Evolutionary conservation across 139 green algal genomes (phyloP).

Genomic region (Chlamydomonas schloesseri): DNA sequence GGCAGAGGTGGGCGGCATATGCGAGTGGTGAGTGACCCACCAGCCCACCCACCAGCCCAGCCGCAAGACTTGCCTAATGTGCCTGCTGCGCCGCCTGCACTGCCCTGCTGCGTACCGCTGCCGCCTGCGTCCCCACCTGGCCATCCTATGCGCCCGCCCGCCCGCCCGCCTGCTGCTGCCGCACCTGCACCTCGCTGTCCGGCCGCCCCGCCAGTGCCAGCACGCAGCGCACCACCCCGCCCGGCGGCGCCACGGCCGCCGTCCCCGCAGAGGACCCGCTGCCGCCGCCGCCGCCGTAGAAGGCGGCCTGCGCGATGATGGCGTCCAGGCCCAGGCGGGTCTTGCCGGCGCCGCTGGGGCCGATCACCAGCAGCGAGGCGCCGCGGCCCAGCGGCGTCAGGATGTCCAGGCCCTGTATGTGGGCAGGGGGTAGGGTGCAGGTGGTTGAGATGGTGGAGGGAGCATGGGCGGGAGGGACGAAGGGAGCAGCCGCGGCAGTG

Average conservation of each 20-base stretch:
- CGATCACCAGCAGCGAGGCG: constrained; percentile 80
- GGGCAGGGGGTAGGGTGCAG: background rate
- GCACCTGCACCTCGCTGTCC: constrained; percentile 52
- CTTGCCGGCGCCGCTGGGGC: constrained; percentile 71
- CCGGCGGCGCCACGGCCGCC: background rate
- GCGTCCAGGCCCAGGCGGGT: constrained; percentile 75
- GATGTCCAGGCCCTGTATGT: constrained; percentile 78
- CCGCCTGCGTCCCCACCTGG: too few species aligned
- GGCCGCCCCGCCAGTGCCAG: constrained; percentile 42
- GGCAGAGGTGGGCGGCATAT: too few species aligned
- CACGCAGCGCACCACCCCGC: constrained; percentile 32
- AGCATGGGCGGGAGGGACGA: background rate
- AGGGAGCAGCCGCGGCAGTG: too few species aligned
- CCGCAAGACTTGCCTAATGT: too few species aligned
- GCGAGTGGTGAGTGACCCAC: too few species aligned
- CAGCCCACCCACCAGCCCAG: too few species aligned
- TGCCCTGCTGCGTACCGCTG: too few species aligned
- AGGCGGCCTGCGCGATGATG: background rate
- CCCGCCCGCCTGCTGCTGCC: too few species aligned
- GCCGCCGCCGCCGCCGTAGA: background rate
- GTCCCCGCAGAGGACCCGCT: background rate
- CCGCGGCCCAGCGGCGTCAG: constrained; percentile 89
- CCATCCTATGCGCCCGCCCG: too few species aligned
- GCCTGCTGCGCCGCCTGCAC: too few species aligned
- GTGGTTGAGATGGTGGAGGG: background rate